Conservation (phyloP, 2,329 filamentous ascomycete species). For the Parastagonospora avenae region DNA sequence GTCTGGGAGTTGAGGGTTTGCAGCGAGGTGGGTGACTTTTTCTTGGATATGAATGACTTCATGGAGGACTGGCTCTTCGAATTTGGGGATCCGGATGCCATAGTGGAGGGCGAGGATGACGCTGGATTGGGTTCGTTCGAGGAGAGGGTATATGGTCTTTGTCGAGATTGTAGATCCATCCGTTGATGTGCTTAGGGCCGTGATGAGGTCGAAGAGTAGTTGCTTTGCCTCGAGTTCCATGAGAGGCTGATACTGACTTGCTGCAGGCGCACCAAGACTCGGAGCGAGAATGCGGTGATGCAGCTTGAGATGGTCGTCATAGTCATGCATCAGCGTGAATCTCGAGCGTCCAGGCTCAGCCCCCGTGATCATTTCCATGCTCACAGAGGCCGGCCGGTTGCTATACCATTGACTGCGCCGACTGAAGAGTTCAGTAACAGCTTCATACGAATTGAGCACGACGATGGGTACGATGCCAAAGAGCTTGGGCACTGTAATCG, state of each 20-base stretch:
- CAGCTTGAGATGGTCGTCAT: constrained; percentile 13
- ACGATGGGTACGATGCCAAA: constrained; percentile 14
- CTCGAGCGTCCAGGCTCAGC: constrained; percentile 9
- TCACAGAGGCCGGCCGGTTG: constrained; percentile 12
- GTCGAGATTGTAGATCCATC: constrained; percentile 7
- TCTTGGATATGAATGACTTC: constrained; percentile 9
- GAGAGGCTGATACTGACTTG: constrained; percentile 7
- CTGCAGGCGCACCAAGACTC: constrained; percentile 12
- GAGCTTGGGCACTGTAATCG: constrained; percentile 7
- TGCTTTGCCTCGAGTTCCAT: constrained; percentile 14
- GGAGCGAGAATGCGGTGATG: constrained; percentile 13
- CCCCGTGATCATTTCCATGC: constrained; percentile 17
- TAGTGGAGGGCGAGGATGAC: constrained; percentile 15
- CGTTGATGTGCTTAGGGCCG: neutral
- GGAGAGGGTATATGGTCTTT: constrained; percentile 8
- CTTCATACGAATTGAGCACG: constrained; percentile 13
- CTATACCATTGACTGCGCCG: constrained; percentile 15
- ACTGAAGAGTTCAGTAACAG: constrained; percentile 14
- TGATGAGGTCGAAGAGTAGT: constrained; percentile 10
- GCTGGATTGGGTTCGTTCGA: constrained; percentile 14
- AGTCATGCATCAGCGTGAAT: constrained; percentile 16
- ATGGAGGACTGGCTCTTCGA: constrained; percentile 9
- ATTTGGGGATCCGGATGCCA: constrained; percentile 9
- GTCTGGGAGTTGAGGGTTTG: constrained; percentile 14
- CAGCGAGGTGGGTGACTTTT: constrained; percentile 10